These are phyloP conservation scores for Globisporangium canariense DNA, from an alignment of 352 stramenopile species.

Conservation along the genomic window DNA sequence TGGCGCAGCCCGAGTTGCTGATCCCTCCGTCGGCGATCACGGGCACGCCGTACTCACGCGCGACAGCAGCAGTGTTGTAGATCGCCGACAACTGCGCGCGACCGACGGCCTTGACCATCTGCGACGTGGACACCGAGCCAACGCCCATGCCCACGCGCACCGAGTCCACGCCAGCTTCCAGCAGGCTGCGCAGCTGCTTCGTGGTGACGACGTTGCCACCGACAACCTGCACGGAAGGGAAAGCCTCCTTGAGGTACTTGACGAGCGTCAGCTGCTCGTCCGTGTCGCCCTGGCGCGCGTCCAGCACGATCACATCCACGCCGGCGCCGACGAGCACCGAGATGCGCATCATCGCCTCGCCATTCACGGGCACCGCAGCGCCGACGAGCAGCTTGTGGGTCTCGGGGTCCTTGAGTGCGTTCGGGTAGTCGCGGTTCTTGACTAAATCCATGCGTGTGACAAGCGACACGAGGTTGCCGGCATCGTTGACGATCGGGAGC, in stretches of 20 bases:
- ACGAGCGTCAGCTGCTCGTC: constrained; percentile 69
- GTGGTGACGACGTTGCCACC: constrained; percentile 98
- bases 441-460: constrained; percentile 96
- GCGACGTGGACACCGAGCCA: constrained; percentile 98
- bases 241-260: constrained; percentile 92
- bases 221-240: constrained; percentile 93
- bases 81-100: constrained; percentile 97
- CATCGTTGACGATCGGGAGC: constrained; percentile 96
- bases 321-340: constrained; percentile 87
- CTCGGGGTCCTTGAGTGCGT: constrained; percentile 91
- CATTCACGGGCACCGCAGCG: constrained; percentile 94
- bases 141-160: constrained; percentile 99
- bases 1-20: constrained; percentile 94
- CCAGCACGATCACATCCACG: constrained; percentile 97
- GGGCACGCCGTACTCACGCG: constrained; percentile 93
- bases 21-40: constrained; percentile 99
- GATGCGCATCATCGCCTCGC: constrained; percentile 89
- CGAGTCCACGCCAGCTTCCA: constrained; percentile 97
- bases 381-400: constrained; percentile 95
- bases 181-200: constrained; percentile 94
- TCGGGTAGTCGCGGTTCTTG: constrained; percentile 95
- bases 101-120: constrained; percentile 98
- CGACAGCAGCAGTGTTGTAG: constrained; percentile 95
- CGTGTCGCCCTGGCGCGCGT: constrained; percentile 98
- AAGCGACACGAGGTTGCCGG: constrained; percentile 94